Base-by-base conservation (phyloP, 768 basidiomycete genomes). In the Neoboletus brunneissimus region DNA sequence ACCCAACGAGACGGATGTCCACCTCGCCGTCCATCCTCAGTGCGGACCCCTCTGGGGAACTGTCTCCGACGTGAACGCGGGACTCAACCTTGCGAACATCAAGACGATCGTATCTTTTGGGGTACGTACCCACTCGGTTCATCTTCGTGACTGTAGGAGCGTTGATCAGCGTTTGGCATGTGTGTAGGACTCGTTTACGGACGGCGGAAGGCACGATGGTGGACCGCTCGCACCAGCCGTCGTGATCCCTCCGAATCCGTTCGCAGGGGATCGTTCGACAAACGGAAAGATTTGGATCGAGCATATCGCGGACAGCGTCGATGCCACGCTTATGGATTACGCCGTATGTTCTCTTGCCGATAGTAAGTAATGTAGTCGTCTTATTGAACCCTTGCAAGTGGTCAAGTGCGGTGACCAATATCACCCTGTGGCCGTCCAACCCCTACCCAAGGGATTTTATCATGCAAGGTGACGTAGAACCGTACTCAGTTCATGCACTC, bases 21-120 rank as follows among this genome's bases (percentile, higher is more conserved):
- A 75, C 46, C 78, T 84, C 20, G 81, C 79, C 18, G 73, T 84
- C 4, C 64, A 66, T 20, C 81, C 81, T 8, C 59, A 59, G 1
- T 84, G 82, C 27, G 81, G 79, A 4, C 58, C 67, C 3, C 63
- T 81, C 1, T 60, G 57, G 49, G 79, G 78, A 2, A 72, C 61
- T 4, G 68, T 73, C 5, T 70, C 79, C 2, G 78, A 83, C 55
- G 72, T 81, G 16, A 84, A 81, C 43, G 79, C 78, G 0, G 83
- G 83, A 0, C 60, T 84, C 13, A 32, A 66, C 44, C 67, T 78
- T 16, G 27, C 56, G 0, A 56, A 46, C 1, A 70, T 76, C 56
- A 76, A 75, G 56, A 83, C 78, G 6, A 76, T 83, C 38, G 81
- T 84, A 1, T 73, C 80, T 1, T 83, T 83, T 54, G 79, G 81